Conservation (phyloP, 2,329 filamentous ascomycete genomes). For the Hypoxylon sp. region DNA sequence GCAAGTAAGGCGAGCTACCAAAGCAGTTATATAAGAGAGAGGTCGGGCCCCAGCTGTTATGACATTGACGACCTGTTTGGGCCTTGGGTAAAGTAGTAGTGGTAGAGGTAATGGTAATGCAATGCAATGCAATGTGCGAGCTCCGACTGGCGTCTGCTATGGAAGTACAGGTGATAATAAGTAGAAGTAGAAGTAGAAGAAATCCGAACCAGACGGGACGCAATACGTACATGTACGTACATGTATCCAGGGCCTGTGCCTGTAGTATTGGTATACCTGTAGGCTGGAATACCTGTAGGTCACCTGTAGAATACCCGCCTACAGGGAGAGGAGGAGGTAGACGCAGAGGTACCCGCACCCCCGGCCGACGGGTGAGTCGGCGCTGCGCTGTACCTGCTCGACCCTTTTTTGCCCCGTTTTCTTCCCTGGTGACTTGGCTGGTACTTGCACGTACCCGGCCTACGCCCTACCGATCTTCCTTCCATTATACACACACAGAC, state of each 20-base stretch:
- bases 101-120: too few species aligned
- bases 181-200: not conserved
- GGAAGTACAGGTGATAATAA: not conserved
- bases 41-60: not conserved
- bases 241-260: too few species aligned
- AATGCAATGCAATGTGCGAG: not conserved
- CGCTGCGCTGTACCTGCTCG: not conserved
- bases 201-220: not conserved
- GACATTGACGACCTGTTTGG: not conserved
- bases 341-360: not conserved
- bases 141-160: not conserved
- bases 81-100: not conserved
- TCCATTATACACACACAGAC: too few species aligned
- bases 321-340: too few species aligned
- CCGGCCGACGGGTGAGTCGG: slow-evolving; percentile 1
- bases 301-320: too few species aligned
- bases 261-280: too few species aligned
- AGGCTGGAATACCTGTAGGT: too few species aligned
- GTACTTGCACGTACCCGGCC: not conserved
- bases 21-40: not conserved
- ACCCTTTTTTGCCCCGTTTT: not conserved
- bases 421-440: not conserved
- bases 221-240: too few species aligned
- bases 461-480: too few species aligned
- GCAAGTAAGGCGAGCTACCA: not conserved